Evolutionary conservation across 139 green algal genomes (phyloP), one percentile per base, ranked within the genome.

Genomic region (Volvox reticuliferus): DNA sequence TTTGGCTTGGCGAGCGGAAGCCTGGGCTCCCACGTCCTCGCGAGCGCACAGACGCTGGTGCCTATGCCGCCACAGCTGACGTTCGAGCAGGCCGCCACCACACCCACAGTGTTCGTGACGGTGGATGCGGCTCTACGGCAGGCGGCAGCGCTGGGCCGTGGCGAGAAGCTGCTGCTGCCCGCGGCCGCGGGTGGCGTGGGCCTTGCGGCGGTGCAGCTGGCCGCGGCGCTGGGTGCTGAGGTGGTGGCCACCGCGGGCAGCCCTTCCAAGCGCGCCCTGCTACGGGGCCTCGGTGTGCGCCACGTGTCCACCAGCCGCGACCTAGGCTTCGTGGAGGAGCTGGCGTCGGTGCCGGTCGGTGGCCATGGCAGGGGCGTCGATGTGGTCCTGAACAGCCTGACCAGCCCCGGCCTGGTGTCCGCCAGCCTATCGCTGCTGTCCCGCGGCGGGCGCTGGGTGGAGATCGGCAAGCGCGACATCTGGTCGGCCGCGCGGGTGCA

Each of bases 391-490:
- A 98, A 98, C 94, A 96, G 91, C 61, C 93, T 98, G 93, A 98
- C 97, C 68, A 97, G 93, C 83, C 93, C 95, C 22, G 97, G 97
- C 86, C 96, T 98, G 95, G 96, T 96, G 63, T 87, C 77, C 3
- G 93, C 92, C 18, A 95, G 94, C 13, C 82, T 98, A 62, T 91
- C 96, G 12, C n/a, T 82, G 19, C 76, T 98, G 63, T 73, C 33
- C 24, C 44, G 17, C 1, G 96, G 95, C 67, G 97, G 96, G 0
- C 79, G 88, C 0, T 94, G 98, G 88, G 94, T 98, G 44, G 97
- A 99, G 93, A 99, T 99, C 90, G 96, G 94, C 89, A 99, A 99
- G 95, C 94, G 97, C 62, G 97, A 98, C 94, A 97, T 99, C 44
- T 98, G 94, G 96, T 95, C 91, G 55, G 77, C 91, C 0, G 89